Percentiles rank a stretch among this genome's conserved stretches.
These are phyloP conservation scores for Geosmithia flava DNA, from an alignment of 2,329 filamentous ascomycete genomes.

Conservation along the genomic window DNA sequence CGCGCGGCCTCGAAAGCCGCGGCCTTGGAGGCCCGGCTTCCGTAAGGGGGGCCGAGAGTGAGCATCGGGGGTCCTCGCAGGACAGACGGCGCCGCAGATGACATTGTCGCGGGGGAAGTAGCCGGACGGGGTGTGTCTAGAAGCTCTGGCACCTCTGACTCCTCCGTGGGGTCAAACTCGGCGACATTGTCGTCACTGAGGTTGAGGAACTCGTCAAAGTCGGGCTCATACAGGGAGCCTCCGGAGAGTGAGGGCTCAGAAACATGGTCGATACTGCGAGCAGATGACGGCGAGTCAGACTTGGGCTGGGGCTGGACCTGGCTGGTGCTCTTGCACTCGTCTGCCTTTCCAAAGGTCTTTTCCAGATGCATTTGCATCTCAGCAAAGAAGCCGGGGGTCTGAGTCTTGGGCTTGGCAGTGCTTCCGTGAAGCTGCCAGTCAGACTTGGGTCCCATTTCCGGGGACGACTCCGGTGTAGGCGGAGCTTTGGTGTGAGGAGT, in stretches of 20 bases:
- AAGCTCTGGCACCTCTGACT: neutral
- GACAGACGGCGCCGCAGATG: neutral
- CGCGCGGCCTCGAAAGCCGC: conserved; percentile 42
- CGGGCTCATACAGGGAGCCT: conserved; percentile 34
- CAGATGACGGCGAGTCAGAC: neutral
- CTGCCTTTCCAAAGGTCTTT: conserved; percentile 10
- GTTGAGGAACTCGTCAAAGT: conserved; percentile 38
- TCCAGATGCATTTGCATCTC: conserved; percentile 14
- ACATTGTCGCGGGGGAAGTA: conserved; percentile 4
- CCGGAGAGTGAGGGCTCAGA: conserved; percentile 14
- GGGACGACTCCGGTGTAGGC: conserved; percentile 20
- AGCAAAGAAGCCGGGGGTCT: conserved; percentile 7
- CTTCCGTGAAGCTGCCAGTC: conserved; percentile 11
- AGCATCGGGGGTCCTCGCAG: conserved; percentile 20
- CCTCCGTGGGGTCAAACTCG: conserved; percentile 18
- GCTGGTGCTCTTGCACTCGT: neutral
- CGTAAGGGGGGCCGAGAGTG: conserved; percentile 30
- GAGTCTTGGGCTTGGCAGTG: neutral
- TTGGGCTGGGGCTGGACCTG: neutral
- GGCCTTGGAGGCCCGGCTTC: conserved; percentile 27
- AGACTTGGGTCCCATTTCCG: conserved; percentile 14
- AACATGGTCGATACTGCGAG: neutral
- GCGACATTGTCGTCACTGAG: conserved; percentile 47
- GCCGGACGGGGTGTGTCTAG: conserved; percentile 7
- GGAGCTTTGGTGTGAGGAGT: conserved; percentile 1